A percentile compares a stretch with the other conserved stretches of the same genome.
Evolutionary conservation across 306 rosid species (phyloP).

Genomic region (Trifolium pratense): DNA sequence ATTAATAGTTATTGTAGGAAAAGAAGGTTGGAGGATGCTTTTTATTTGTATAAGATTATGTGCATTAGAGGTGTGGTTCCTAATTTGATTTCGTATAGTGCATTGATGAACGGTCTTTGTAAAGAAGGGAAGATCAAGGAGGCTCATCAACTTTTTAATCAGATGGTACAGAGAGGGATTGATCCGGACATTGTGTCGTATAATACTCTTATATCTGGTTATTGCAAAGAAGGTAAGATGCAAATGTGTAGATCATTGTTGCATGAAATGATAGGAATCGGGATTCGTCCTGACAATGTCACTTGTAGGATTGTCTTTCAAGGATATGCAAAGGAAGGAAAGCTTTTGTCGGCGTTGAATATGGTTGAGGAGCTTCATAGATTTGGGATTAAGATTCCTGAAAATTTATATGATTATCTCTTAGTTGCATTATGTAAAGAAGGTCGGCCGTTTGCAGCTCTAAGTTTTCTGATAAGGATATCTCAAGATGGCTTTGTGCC

Average conservation of each 20-base stretch:
- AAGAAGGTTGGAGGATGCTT: slow-evolving; percentile 77
- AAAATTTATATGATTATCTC: slow-evolving; percentile 59
- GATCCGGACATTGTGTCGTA: slow-evolving; percentile 64
- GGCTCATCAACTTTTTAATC: slow-evolving; percentile 92
- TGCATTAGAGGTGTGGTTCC: slow-evolving; percentile 75
- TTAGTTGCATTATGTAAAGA: slow-evolving; percentile 65
- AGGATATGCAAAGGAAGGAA: slow-evolving; percentile 74
- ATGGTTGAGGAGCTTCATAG: slow-evolving; percentile 71
- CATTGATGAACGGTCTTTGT: slow-evolving; percentile 90
- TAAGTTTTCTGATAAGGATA: slow-evolving; percentile 66
- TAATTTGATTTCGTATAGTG: slow-evolving; percentile 70
- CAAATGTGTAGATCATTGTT: slow-evolving; percentile 60
- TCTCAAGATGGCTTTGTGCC: slow-evolving; percentile 56
- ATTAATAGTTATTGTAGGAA: slow-evolving; percentile 76
- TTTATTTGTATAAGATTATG: slow-evolving; percentile 82
- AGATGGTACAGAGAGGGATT: slow-evolving; percentile 77
- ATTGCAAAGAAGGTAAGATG: slow-evolving; percentile 67
- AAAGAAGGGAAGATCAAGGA: slow-evolving; percentile 66
- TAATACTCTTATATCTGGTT: slow-evolving; percentile 76
- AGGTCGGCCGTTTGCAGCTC: slow-evolving; percentile 83
- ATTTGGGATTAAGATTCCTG: slow-evolving; percentile 54
- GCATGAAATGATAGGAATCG: slow-evolving; percentile 69
- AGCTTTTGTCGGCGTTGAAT: slow-evolving; percentile 73
- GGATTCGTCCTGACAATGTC: slow-evolving; percentile 62
- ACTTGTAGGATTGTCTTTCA: slow-evolving; percentile 67